Evolutionary conservation across 805 yeast species (phyloP).

Genomic region (Candida nanaspora): DNA sequence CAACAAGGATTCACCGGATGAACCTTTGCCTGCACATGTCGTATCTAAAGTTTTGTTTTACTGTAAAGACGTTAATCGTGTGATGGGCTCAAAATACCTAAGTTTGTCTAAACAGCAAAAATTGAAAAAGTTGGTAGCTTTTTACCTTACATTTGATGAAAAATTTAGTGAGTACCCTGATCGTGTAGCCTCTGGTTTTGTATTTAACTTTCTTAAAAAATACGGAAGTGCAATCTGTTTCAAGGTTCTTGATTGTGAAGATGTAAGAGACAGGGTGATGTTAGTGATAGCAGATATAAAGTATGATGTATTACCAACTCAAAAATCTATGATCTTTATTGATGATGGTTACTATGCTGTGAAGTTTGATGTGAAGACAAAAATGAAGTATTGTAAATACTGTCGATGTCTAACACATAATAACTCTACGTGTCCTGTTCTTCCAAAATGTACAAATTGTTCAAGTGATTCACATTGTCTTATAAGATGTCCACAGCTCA

Average conservation of each 20-base stretch:
- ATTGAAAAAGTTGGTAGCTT: not conserved
- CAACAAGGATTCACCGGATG: not conserved
- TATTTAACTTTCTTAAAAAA: too few relatives aligned
- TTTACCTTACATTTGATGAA: not conserved
- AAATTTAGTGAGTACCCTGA: too few relatives aligned
- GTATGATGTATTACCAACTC: not conserved
- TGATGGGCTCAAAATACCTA: too few relatives aligned
- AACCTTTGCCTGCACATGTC: not conserved
- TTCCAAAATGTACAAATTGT: not conserved
- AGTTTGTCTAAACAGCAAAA: not conserved
- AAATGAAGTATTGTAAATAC: not conserved
- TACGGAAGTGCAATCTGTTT: not conserved
- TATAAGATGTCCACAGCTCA: not conserved
- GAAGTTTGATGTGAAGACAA: not conserved
- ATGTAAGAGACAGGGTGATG: too few relatives aligned
- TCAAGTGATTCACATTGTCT: not conserved
- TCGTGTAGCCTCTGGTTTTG: not conserved
- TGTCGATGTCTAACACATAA: not conserved
- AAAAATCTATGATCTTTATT: not conserved
- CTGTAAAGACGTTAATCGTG: not conserved
- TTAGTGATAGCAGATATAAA: not conserved
- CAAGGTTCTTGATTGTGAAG: too few relatives aligned
- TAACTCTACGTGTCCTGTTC: not conserved
- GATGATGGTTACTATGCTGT: not conserved
- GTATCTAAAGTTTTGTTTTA: not conserved